Percentiles rank a stretch among this genome's conserved stretches.
phyloP scores from a whole-genome alignment of 768 basidiomycete genomes.

The Panaeolus papilionaceus region DNA sequence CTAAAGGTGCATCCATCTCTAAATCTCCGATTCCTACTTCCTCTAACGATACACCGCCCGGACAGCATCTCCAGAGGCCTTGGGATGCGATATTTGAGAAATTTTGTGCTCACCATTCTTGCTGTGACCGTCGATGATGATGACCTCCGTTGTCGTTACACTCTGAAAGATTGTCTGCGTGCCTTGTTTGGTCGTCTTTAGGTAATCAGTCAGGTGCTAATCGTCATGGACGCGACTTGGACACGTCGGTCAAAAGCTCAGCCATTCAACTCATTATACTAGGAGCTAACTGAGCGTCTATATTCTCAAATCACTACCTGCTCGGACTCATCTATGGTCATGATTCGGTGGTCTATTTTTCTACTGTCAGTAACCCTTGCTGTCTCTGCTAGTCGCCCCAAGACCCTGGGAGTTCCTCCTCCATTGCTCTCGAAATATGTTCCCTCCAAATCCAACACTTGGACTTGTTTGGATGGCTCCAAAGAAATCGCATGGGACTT shows the following conservation, averaged over 20 bases:
- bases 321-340: constrained; percentile 31
- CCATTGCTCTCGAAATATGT: constrained; percentile 60
- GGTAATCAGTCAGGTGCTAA: constrained; percentile 31
- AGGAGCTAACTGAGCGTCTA: constrained; percentile 12
- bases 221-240: constrained; percentile 28
- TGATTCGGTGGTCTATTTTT: constrained; percentile 61
- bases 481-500: constrained; percentile 79
- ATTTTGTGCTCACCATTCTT: constrained; percentile 48
- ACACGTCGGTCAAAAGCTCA: constrained; percentile 44
- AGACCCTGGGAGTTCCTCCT: constrained; percentile 65
- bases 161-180: constrained; percentile 38
- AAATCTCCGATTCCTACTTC: constrained; percentile 15
- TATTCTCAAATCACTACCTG: neutral
- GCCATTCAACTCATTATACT: constrained; percentile 13
- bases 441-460: constrained; percentile 57
- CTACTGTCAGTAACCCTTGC: constrained; percentile 48
- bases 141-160: constrained; percentile 28
- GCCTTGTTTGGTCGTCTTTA: constrained; percentile 45
- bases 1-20: constrained; percentile 45
- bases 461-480: constrained; percentile 84
- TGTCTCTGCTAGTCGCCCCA: constrained; percentile 47
- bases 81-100: constrained; percentile 17
- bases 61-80: constrained; percentile 18
- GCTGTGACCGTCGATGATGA: constrained; percentile 50
- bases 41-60: constrained; percentile 7